Evolutionary conservation across 2,329 filamentous ascomycete species (phyloP).

Genomic region (Keithomyces neogunnii): DNA sequence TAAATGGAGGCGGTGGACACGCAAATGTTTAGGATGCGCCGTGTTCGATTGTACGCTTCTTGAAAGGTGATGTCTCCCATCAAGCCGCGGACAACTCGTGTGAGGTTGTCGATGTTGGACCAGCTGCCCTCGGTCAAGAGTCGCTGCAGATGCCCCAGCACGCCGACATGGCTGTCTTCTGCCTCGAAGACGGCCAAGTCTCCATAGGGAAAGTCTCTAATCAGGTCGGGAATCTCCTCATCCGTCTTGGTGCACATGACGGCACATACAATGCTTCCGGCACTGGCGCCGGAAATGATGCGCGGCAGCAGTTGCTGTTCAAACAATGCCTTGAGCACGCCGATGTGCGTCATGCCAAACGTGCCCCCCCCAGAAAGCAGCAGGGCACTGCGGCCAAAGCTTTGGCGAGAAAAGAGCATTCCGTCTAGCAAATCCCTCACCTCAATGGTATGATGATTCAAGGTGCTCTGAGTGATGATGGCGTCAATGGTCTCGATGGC

Average conservation of each 20-base stretch:
- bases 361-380: slow-evolving; percentile 80
- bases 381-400: slow-evolving; percentile 77
- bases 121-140: slow-evolving; percentile 75
- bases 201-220: slow-evolving; percentile 67
- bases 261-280: slow-evolving; percentile 77
- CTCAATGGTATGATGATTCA: slow-evolving; percentile 43
- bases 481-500: slow-evolving; percentile 65
- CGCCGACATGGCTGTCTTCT: slow-evolving; percentile 45
- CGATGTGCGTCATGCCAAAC: slow-evolving; percentile 88
- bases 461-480: slow-evolving; percentile 53
- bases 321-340: slow-evolving; percentile 74
- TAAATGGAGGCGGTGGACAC: slow-evolving; percentile 84
- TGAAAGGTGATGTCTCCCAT: slow-evolving; percentile 90
- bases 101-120: slow-evolving; percentile 77
- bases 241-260: slow-evolving; percentile 73
- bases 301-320: slow-evolving; percentile 68
- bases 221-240: slow-evolving; percentile 62
- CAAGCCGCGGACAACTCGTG: slow-evolving; percentile 69
- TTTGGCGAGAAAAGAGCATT: slow-evolving; percentile 64
- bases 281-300: slow-evolving; percentile 81
- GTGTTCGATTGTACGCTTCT: slow-evolving; percentile 91
- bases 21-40: slow-evolving; percentile 86
- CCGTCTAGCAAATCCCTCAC: slow-evolving; percentile 55
- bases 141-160: slow-evolving; percentile 61
- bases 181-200: slow-evolving; percentile 74